Evolutionary conservation across 75 land plant genomes (phyloP), one percentile per base, ranked within the genome.

Genomic region (Azolla pinnata): DNA sequence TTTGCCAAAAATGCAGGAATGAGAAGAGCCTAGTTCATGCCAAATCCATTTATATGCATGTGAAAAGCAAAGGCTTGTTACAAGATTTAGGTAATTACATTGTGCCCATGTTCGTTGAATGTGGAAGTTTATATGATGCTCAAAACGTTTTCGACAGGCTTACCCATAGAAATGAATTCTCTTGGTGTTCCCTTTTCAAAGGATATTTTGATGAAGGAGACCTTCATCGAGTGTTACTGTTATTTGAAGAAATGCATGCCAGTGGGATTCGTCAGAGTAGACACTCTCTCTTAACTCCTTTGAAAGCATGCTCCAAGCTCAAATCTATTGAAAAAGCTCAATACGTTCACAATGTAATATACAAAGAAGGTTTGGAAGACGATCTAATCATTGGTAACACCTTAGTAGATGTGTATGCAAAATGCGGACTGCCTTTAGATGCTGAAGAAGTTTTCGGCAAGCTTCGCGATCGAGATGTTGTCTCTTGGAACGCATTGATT

Each of bases 101-200:
- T 46, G 17, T 46, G 4, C 17, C 12, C 2, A 46, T 46, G 49
- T 46, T 46, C 21, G 49, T 46, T 46, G 49, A 17, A 3, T 46
- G 49, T 46, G 49, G 49, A 46, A 46, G 61, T 8, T 46, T 46
- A 14, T 17, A 18, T 46, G 49, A 46, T 3, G 83, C 79, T 0
- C 64, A 75, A 31, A 42, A 4, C n/a, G 28, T 73, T 50, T 79
- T 81, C 56, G 76, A 81, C 60, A 24, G 29, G 34, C 72, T 81
- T 73, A 23, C 24, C 0, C 55, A 49, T 31, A 72, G 61, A 32
- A 79, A 75, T 55, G 46, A 75, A 18, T 73, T 81, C 30, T 69
- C 83, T 5, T 81, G 83, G 79, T 72, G 72, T 64, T 62, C 83
- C 8, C 68, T 81, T 65, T 60, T 81, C 16, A 56, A 69, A 32